Base-by-base conservation (phyloP, 257 asterid species). In the Rhazya stricta region DNA sequence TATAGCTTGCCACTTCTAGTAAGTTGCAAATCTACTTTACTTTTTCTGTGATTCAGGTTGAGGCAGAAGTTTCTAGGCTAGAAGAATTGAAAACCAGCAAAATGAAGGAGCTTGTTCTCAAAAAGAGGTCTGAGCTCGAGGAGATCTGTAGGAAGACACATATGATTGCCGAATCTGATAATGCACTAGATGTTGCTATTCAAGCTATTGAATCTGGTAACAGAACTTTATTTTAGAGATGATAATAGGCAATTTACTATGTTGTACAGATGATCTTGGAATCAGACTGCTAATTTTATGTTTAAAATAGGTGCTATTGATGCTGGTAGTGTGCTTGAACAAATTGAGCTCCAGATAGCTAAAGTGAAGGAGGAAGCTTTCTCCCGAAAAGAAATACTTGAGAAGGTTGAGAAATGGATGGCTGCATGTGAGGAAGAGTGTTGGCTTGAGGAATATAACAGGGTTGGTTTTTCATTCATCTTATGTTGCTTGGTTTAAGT, bases 401-500 rank as follows among this genome's bases (percentile, higher is more conserved):
- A 95, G 79, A 95, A 85, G 85, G 93, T 95, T 81, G 98, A 95
- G 85, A 95, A 95, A 84, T 95, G 99, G 99, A 91, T 91, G 82
- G 82, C 89, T 41, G 97, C 99, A 70, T 92, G 99, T 16, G 96
- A 88, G 74, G 98, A 95, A 82, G 98, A 95, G 89, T 88, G 97
- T 83, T 95, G 99, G 99, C 99, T 95, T 61, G 98, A 92, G 88
- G 99, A 95, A 82, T 95, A 95, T 74, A 91, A 88, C 73, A 92
- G 97, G 94, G 98, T 92, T 79, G 41, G 88, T 76, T 71, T 34
- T 73, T 74, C 56, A 34, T 58, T 79, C 74, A 51, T 58, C 63
- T 39, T 56, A 13, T 68, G 57, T 63, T 53, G 73, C 61, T 74
- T 75, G 58, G 68, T 85, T 21, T 79, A 73, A 60, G 56, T 75